Conservation (phyloP, 139 green algal species). For the Chlorella sp. region DNA sequence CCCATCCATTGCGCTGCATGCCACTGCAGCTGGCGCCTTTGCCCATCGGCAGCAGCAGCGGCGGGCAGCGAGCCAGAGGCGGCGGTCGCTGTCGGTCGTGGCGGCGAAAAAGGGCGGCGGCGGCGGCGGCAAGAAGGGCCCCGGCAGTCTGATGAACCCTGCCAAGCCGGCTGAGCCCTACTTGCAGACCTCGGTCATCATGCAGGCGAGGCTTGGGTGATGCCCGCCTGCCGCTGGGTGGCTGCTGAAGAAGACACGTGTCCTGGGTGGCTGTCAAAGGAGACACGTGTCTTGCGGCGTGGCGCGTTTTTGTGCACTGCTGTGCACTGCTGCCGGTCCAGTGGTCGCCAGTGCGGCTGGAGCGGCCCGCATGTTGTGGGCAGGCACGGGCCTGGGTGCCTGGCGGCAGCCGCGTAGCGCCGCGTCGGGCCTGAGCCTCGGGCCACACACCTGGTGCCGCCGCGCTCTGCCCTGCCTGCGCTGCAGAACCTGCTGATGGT, state of each 20-base stretch:
- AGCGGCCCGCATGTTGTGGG: too few relatives aligned
- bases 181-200: constrained; percentile 14
- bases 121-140: constrained; percentile 17
- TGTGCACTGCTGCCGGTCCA: not conserved
- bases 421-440: too few relatives aligned
- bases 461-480: too few relatives aligned
- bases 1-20: not conserved
- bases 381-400: not conserved
- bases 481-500: constrained; percentile 52
- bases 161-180: constrained; percentile 13
- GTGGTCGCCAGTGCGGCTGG: not conserved
- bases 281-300: too few relatives aligned
- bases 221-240: too few relatives aligned
- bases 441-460: too few relatives aligned
- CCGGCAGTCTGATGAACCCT: constrained; percentile 26
- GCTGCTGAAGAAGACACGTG: too few relatives aligned
- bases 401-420: constrained; percentile 9
- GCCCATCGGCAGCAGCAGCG: not conserved
- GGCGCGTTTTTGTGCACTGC: not conserved
- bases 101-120: constrained; percentile 24
- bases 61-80: too few relatives aligned
- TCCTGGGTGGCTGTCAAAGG: too few relatives aligned
- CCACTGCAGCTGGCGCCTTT: too few relatives aligned
- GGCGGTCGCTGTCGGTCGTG: not conserved
- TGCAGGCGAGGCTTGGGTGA: too few relatives aligned